phyloP scores from a whole-genome alignment of 306 rosid genomes.

The Citrullus mucosospermus region DNA sequence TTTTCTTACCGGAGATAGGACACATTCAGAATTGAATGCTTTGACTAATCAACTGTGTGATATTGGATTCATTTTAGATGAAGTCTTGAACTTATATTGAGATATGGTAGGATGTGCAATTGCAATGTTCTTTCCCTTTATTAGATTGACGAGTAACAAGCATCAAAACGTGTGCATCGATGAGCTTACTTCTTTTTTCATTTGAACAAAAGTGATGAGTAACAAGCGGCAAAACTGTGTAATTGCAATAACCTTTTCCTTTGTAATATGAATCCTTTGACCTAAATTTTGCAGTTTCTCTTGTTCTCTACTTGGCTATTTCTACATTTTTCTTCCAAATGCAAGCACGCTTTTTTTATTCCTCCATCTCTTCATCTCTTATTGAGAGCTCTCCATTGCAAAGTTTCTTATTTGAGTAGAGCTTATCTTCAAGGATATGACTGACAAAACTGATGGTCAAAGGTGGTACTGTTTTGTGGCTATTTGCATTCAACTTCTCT shows the following conservation, averaged over 20 bases:
- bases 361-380: neutral
- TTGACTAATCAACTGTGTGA: slow-evolving; percentile 52
- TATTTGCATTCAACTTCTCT: neutral
- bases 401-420: neutral
- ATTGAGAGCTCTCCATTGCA: neutral
- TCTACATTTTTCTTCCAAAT: neutral
- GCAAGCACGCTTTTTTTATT: neutral
- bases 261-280: neutral
- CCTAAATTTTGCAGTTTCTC: neutral
- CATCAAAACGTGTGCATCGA: neutral
- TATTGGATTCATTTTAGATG: slow-evolving; percentile 22
- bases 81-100: neutral
- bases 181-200: neutral
- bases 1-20: slow-evolving; percentile 54
- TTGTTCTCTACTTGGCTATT: neutral
- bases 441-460: neutral
- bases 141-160: neutral
- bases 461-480: neutral
- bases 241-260: too few relatives aligned
- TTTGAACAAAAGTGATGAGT: too few relatives aligned
- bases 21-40: slow-evolving; percentile 53
- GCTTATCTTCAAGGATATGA: neutral
- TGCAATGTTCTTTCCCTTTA: neutral
- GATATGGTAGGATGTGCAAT: neutral
- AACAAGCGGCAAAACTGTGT: too few relatives aligned